phyloP scores from a whole-genome alignment of 2,329 filamentous ascomycete genomes.

The Aspergillus sp. region DNA sequence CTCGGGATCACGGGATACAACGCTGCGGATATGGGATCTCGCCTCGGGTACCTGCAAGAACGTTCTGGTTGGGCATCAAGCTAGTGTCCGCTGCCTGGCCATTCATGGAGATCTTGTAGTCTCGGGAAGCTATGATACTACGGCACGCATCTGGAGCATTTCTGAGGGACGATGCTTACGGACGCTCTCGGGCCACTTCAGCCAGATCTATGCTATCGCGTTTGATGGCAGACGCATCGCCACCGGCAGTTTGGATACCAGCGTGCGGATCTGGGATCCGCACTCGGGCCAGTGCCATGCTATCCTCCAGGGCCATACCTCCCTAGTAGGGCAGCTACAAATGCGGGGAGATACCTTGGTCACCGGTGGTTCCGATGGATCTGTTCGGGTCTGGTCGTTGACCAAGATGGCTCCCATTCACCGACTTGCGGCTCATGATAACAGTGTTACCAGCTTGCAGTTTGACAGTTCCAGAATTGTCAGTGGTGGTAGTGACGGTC shows the following conservation, averaged over 20 bases:
- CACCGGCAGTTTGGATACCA: slow-evolving; percentile 94
- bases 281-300: slow-evolving; percentile 82
- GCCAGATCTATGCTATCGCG: slow-evolving; percentile 97
- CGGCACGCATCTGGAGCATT: slow-evolving; percentile 96
- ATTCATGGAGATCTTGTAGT: slow-evolving; percentile 96
- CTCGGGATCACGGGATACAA: slow-evolving; percentile 93
- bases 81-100: slow-evolving; percentile 90
- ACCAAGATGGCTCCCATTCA: slow-evolving; percentile 90
- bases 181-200: slow-evolving; percentile 91
- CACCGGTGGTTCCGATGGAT: slow-evolving; percentile 93
- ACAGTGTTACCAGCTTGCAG: slow-evolving; percentile 95
- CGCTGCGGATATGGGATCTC: slow-evolving; percentile 92
- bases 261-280: slow-evolving; percentile 95
- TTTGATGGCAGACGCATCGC: slow-evolving; percentile 94
- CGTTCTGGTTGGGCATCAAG: slow-evolving; percentile 90
- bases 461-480: slow-evolving; percentile 96
- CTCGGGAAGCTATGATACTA: slow-evolving; percentile 98
- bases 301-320: slow-evolving; percentile 94
- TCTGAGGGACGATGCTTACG: slow-evolving; percentile 90
- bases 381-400: slow-evolving; percentile 93
- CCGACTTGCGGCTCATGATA: slow-evolving; percentile 92
- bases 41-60: slow-evolving; percentile 84
- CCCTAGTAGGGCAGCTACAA: slow-evolving; percentile 92
- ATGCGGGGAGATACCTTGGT: slow-evolving; percentile 94
- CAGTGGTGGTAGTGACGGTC: slow-evolving; percentile 93